Base-by-base conservation (phyloP, 2,329 filamentous ascomycete species). In the Botryosphaeria dothidea region DNA sequence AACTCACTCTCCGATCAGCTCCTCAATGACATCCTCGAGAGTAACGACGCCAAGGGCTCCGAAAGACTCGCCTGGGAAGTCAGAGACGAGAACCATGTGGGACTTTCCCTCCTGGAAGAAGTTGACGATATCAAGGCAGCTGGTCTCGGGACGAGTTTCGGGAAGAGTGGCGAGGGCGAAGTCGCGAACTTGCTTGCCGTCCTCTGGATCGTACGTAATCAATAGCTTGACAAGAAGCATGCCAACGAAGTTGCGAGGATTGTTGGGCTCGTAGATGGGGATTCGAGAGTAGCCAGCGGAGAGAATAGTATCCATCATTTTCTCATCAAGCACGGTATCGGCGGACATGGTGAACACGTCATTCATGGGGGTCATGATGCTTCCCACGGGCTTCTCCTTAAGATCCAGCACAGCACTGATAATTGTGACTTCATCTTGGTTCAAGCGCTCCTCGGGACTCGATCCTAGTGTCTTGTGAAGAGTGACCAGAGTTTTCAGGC, bases 41-140 rank as follows among this genome's bases (percentile, higher is more conserved):
- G 95, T 99, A 17, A 99, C 92, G 3, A 99, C 95, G 64, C 95
- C 95, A 13, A 97, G 82, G 5, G 93, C 93, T 51, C 95, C 95
- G 72, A 91, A 89, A 72, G 96, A 90, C 69, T 96, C 92, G n/a
- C 94, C 93, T 0, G 95, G 95, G 69, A 82, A 86, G 72, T 97
- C 92, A 0, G 94, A 97, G 8, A 98, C 95, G 29, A 99, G 83
- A 0, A 98, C 94, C 93, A 99, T 97, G 78, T 99, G 95, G 1
- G 93, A 97, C 77, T 99, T 99, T 72, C 95, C 95, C 82, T 99
- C 95, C 78, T 99, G 95, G 82, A 99, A 99, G 79, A 97, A 99
- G 81, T 99, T 99, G 80, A 99, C 92, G 72, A 99, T 98, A 77
- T 99, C 95, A 64, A 99, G 81, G 76, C 95, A 99, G 80, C 93